These are phyloP conservation scores for Xylaria sp. DNA, from an alignment of 2,329 filamentous ascomycete species.

Conservation along the genomic window DNA sequence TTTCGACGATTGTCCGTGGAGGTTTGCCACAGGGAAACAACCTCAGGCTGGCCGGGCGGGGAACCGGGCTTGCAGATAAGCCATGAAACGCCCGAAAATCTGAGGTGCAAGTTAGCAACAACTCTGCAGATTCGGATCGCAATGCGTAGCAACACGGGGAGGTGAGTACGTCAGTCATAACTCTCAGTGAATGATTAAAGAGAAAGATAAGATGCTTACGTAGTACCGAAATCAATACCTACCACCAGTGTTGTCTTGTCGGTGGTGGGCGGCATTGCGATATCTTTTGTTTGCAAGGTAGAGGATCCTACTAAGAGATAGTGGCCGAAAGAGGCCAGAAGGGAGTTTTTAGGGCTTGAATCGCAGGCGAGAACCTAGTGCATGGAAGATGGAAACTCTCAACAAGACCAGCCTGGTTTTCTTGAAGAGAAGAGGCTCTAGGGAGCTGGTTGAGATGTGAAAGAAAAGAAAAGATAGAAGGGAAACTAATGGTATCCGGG, in stretches of 20 bases:
- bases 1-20: neutral
- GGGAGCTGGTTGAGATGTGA: no score
- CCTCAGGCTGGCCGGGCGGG: neutral
- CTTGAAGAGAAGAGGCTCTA: no score
- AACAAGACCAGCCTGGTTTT: no score
- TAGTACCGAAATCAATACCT: constrained; percentile 25
- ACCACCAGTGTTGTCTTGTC: constrained; percentile 1
- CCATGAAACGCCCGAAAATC: constrained; percentile 24
- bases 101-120: neutral
- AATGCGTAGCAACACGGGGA: no score
- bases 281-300: neutral
- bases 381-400: no score
- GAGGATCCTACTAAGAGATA: neutral
- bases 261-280: neutral
- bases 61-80: neutral
- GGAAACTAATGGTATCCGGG: no score
- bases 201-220: constrained; percentile 10
- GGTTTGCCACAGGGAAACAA: constrained; percentile 10
- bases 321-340: neutral
- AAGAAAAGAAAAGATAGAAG: no score
- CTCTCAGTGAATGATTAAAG: no score
- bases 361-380: no score
- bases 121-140: no score
- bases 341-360: no score
- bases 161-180: neutral